These are phyloP conservation scores for Capsella rubella DNA, from an alignment of 441 rosid species.

Conservation along the genomic window DNA sequence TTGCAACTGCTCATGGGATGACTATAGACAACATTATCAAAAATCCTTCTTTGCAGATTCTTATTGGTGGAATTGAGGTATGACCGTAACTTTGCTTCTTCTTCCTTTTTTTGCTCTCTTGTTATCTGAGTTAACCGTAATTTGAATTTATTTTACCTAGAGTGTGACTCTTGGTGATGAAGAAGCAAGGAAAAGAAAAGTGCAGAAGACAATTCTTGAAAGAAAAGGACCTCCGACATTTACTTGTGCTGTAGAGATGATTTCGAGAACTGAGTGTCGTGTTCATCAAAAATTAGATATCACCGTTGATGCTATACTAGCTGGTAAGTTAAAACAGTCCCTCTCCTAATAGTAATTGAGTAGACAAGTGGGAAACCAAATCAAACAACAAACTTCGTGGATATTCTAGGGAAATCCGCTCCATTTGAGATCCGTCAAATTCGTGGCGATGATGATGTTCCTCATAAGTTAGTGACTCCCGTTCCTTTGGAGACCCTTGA, in stretches of 20 bases:
- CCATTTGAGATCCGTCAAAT: slow-evolving; percentile 76
- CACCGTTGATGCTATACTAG: slow-evolving; percentile 88
- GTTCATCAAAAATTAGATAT: slow-evolving; percentile 88
- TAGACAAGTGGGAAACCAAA: slow-evolving; percentile 1
- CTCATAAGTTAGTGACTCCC: slow-evolving; percentile 51
- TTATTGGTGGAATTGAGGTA: slow-evolving; percentile 96
- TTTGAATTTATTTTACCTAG: slow-evolving; percentile 47
- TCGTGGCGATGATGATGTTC: slow-evolving; percentile 54
- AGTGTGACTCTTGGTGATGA: slow-evolving; percentile 97
- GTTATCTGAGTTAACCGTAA: not conserved
- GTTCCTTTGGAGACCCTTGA: slow-evolving; percentile 42
- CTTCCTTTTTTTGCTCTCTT: slow-evolving; percentile 3
- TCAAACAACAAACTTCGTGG: slow-evolving; percentile 25
- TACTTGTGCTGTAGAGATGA: slow-evolving; percentile 90
- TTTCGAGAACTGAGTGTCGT: slow-evolving; percentile 79
- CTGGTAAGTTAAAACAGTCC: slow-evolving; percentile 53
- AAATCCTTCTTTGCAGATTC: slow-evolving; percentile 90
- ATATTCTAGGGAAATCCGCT: slow-evolving; percentile 73
- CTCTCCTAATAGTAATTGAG: slow-evolving; percentile 7
- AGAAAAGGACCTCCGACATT: slow-evolving; percentile 91
- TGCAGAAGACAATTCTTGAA: slow-evolving; percentile 95
- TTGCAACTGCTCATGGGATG: slow-evolving; percentile 96
- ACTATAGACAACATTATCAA: slow-evolving; percentile 88
- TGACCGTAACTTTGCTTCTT: slow-evolving; percentile 20
- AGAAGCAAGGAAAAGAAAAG: slow-evolving; percentile 91